phyloP scores from a whole-genome alignment of 2,329 filamentous ascomycete species.

The Periconia macrospinosa region DNA sequence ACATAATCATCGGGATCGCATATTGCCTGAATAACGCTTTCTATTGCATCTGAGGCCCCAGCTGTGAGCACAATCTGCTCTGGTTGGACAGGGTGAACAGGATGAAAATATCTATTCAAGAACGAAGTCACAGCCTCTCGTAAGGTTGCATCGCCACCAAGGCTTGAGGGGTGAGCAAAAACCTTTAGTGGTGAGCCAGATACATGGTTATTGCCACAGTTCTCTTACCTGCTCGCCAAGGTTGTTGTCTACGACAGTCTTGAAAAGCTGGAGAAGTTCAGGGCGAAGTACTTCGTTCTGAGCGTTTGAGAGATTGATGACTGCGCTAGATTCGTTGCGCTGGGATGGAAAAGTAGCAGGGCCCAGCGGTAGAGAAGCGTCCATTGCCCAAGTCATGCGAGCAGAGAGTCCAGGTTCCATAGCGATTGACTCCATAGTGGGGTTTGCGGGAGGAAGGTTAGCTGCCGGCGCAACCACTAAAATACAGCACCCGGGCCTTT shows the following conservation, averaged over 20 bases:
- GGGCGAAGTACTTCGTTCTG: slow-evolving; percentile 30
- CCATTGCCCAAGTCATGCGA: slow-evolving; percentile 21
- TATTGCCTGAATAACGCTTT: slow-evolving; percentile 27
- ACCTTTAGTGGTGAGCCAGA: slow-evolving; percentile 11
- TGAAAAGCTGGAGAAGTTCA: slow-evolving; percentile 32
- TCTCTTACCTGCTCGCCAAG: slow-evolving; percentile 19
- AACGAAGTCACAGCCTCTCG: slow-evolving; percentile 29
- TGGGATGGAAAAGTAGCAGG: slow-evolving; percentile 11
- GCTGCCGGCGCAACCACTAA: neutral
- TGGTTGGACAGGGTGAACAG: slow-evolving; percentile 26
- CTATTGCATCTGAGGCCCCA: slow-evolving; percentile 29
- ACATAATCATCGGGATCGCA: slow-evolving; percentile 37
- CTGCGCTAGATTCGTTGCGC: slow-evolving; percentile 12
- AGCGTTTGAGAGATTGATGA: slow-evolving; percentile 27
- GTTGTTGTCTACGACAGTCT: slow-evolving; percentile 26
- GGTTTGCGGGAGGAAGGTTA: neutral
- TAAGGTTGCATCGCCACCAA: slow-evolving; percentile 19
- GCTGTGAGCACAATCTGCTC: slow-evolving; percentile 34
- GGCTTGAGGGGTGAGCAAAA: slow-evolving; percentile 19
- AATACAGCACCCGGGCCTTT: neutral
- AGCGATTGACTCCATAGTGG: neutral
- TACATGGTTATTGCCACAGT: neutral
- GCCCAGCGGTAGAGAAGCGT: slow-evolving; percentile 15
- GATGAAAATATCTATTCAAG: slow-evolving; percentile 30
- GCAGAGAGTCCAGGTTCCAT: slow-evolving; percentile 32